A percentile compares a stretch with the other conserved stretches of the same genome.
Conservation (phyloP, 208 protist genomes). For the Trypanosoma mega region DNA sequence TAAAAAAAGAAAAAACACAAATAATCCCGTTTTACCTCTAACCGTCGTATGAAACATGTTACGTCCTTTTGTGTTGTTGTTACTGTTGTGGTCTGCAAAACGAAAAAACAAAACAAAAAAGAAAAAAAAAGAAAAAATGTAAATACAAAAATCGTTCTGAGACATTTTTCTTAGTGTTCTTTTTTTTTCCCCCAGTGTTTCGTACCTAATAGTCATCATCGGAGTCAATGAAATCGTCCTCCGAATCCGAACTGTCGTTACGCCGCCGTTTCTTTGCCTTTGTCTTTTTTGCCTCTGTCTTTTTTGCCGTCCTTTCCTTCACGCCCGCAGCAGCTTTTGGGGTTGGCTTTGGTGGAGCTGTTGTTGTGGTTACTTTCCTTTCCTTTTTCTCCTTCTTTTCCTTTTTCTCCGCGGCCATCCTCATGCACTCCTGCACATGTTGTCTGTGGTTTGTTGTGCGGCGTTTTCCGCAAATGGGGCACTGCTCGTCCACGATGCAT, state of each 20-base stretch:
- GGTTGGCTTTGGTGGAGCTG: not conserved
- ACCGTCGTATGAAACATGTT: no score
- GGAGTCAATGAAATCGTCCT: conserved; percentile 18
- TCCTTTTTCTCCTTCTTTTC: not conserved
- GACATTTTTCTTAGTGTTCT: no score
- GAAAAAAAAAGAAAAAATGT: no score
- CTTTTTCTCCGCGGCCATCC: conserved; percentile 16
- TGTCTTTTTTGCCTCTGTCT: conserved; percentile 14
- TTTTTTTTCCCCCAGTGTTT: no score
- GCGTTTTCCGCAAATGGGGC: conserved; percentile 57
- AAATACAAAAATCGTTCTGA: no score
- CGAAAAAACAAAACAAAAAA: no score
- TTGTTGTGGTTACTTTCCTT: conserved; percentile 4
- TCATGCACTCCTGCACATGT: conserved; percentile 60
- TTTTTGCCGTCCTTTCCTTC: conserved; percentile 9
- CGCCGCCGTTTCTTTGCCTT: conserved; percentile 27
- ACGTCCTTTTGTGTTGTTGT: no score
- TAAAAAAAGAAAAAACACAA: no score
- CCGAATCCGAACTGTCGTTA: conserved; percentile 19
- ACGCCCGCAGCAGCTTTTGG: conserved; percentile 15
- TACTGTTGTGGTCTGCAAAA: no score
- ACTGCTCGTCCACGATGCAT: conserved; percentile 49
- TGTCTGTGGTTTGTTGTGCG: conserved; percentile 48
- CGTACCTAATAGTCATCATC: conserved; percentile 30
- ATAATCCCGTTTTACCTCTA: no score